A percentile compares a stretch with the other conserved stretches of the same genome.
Conservation (phyloP, 208 protist species). For the Polymyxa betae region DNA sequence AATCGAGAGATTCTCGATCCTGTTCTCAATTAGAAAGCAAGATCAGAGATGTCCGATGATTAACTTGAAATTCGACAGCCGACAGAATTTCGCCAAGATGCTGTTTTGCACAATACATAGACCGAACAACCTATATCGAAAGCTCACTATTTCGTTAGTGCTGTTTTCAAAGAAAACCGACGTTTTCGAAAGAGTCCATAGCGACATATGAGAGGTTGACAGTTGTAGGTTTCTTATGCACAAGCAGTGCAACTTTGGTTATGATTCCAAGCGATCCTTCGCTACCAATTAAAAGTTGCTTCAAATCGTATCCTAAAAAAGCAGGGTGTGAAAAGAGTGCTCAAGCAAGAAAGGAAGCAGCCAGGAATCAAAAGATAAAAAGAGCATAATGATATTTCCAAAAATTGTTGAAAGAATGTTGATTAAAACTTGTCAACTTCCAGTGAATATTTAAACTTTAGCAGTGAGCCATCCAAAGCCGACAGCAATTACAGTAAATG, state of each 20-base stretch:
- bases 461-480: not conserved
- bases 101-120: not conserved
- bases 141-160: not conserved
- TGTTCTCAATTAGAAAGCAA: conserved; percentile 73
- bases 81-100: conserved; percentile 60
- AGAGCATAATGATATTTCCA: too few species aligned
- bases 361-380: too few species aligned
- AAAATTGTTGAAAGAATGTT: too few species aligned
- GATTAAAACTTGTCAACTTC: too few species aligned
- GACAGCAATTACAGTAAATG: not conserved
- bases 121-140: not conserved
- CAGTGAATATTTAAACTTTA: not conserved
- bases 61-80: conserved; percentile 62
- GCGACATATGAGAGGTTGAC: conserved; percentile 60
- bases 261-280: conserved; percentile 94
- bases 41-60: not conserved
- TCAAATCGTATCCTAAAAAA: conserved; percentile 87
- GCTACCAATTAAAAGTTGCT: conserved; percentile 93
- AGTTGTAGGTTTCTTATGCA: conserved; percentile 66
- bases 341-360: too few species aligned
- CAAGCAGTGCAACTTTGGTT: conserved; percentile 77
- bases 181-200: conserved; percentile 45
- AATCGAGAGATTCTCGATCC: conserved; percentile 80
- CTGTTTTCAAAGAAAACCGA: not conserved
- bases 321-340: not conserved